Evolutionary conservation across 1,284 basidiomycete species (phyloP), one percentile per base, ranked within the genome.

Genomic region (Pseudomicrostroma phylloplanum): DNA sequence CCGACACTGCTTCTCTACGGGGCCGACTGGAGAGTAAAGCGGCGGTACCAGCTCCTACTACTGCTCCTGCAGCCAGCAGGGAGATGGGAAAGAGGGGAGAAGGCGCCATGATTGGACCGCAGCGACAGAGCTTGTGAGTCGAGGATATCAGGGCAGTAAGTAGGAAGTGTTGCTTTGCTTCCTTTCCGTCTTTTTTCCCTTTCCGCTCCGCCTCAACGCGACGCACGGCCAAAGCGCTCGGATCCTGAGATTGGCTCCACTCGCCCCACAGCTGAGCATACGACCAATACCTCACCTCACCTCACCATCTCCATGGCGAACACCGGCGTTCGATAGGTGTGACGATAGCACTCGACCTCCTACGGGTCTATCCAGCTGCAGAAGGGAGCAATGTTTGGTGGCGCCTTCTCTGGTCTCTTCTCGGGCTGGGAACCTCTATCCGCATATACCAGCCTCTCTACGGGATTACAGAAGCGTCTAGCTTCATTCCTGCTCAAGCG

Each of bases 401-500:
- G 68, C 21, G 65, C 69, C 0, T 63, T 67, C 13, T 68, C 67
- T 15, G 49, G 68, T 36, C 42, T 63, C 19, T 64, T 63, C 57
- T 70, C 67, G 69, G 63, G 68, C n/a, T 58, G 68, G 26, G 63
- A 67, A 3, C 54, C 67, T 19, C 58, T 67, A 17, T 71, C 69
- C 1, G 59, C 67, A 6, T 68, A 65, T 40, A 54, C 51, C 17
- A 64, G 69, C 17, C 64, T 96, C 17, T 90, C 93, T 7, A 85
- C 89, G 6, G 85, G 86, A 67, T 87, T 97, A 53, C 92, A 96
- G 81, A 84, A 87, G 59, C 86, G 90, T 57, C 92, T 97, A 80
- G 84, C 96, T 36, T 91, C 91, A 1, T 96, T 92, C 79, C 82
- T 92, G 55, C 84, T 97, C 66, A 89, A 88, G 82, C 87, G 87